Base-by-base conservation (phyloP, 2,329 filamentous ascomycete species). In the Calonectria ilicicola region DNA sequence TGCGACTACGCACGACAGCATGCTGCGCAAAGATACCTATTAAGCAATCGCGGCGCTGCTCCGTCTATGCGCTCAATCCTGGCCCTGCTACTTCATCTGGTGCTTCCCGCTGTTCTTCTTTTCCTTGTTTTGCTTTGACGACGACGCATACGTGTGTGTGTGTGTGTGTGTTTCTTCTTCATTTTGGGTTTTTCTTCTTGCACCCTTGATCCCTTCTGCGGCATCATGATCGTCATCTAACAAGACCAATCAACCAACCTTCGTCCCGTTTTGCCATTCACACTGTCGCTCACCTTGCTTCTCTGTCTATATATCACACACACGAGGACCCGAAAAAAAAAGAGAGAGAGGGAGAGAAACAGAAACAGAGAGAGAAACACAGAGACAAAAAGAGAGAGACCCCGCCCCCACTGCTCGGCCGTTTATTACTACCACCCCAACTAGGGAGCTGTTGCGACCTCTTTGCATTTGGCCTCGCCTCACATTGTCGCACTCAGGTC, bases 31-130 rank as follows among this genome's bases (percentile, higher is more conserved):
- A 42, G 69, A 32, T 49, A 51, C 65, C 75, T 79, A 79, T 79
- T 77, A 76, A 79, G 77, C 74, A 67, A 79, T 79, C 74, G 70
- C 74, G 73, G 71, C 53, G 68, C 72, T 75, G 75, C 74, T 70
- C 67, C 69, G 73, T 66, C 69, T 60, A 66, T 65, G 73, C 65
- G 66, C 63, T 42, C 15, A 58, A 65, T 23, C 44, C 47, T 38
- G 40, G 38, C n/a, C 65, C 35, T 29, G 14, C 32, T 40, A 27
- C 32, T 44, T 60, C 65, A 56, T 67, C 40, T 26, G 32, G 53
- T 60, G 69, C 67, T 56, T 38, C 26, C 47, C 44, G 44, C 47
- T 44, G 21, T 15, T 51, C 53, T 38, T 35, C 21, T 40, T 42
- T 58, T 27, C 19, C 21, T 40, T 26, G 26, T 35, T 38, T 56